phyloP scores from a whole-genome alignment of 768 basidiomycete species.

The Phlebiopsis flavidoalba region DNA sequence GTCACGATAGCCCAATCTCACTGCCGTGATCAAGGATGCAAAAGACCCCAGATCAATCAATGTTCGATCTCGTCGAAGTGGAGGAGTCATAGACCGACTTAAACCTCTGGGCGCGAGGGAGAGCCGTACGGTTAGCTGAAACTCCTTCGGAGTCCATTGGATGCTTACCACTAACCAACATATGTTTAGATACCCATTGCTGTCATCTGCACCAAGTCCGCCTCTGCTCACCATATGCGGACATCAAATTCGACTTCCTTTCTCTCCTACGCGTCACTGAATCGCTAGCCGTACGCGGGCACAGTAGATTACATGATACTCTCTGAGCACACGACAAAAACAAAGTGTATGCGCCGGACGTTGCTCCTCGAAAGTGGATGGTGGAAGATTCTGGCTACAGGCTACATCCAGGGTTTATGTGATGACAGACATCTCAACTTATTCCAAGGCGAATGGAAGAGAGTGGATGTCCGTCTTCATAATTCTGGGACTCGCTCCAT shows the following conservation, averaged over 20 bases:
- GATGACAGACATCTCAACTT: slow-evolving; percentile 49
- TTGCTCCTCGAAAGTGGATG: slow-evolving; percentile 49
- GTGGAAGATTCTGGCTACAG: slow-evolving; percentile 65
- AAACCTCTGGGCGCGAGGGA: slow-evolving; percentile 57
- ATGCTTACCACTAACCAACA: background rate
- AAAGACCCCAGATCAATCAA: slow-evolving; percentile 24
- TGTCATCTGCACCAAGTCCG: slow-evolving; percentile 47
- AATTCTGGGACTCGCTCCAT: slow-evolving; percentile 63
- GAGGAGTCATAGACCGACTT: slow-evolving; percentile 62
- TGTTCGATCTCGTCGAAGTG: slow-evolving; percentile 43
- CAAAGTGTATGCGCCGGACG: slow-evolving; percentile 69
- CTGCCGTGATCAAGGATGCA: slow-evolving; percentile 45
- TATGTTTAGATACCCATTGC: slow-evolving; percentile 53
- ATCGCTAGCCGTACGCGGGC: slow-evolving; percentile 64
- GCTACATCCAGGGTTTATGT: slow-evolving; percentile 51
- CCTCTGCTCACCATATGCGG: slow-evolving; percentile 50
- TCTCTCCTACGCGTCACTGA: slow-evolving; percentile 66
- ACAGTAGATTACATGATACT: slow-evolving; percentile 72
- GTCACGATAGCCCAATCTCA: slow-evolving; percentile 62
- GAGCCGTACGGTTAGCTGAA: slow-evolving; percentile 49
- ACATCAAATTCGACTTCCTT: slow-evolving; percentile 66
- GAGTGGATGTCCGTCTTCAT: slow-evolving; percentile 49
- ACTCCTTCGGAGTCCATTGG: background rate
- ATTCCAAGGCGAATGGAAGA: slow-evolving; percentile 63
- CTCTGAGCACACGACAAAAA: slow-evolving; percentile 60